Evolutionary conservation across 2,329 filamentous ascomycete species (phyloP), one percentile per base, ranked within the genome.

Genomic region (Macrophomina phaseolina): DNA sequence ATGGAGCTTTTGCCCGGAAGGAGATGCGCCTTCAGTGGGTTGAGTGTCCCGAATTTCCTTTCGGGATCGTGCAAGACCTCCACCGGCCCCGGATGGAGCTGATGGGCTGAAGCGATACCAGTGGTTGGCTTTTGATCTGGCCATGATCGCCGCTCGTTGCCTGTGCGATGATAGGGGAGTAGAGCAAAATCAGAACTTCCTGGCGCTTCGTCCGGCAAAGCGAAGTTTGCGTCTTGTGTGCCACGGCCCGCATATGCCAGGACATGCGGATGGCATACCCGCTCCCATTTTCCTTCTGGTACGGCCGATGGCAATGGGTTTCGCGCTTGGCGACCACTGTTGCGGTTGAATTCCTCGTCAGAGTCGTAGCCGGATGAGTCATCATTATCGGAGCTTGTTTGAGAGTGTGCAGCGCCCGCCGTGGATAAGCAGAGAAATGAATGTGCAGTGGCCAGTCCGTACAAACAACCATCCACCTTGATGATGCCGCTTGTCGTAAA

Each of bases 181-280:
- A 45, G 42, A 9, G 49, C 64, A 48, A 69, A 69, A 42, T 69
- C 68, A 16, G 68, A 69, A 18, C 30, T 61, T 7, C 36, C 18
- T 28, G 51, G 62, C 7, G 63, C 58, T n/a, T 11, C 3, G 14
- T 60, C 34, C 9, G 40, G 56, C n/a, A 68, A 68, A 28, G 1
- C n/a, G n/a, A 53, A 64, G 51, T 68, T 40, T 9, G 62, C 66
- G 45, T 16, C 60, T 8, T 46, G 58, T n/a, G 68, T 69, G n/a
- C 66, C 68, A 5, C 7, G 28, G 23, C 51, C 55, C 9, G 64
- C 14, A 45, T 68, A 69, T 2, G 66, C 66, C 2, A 69, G 18
- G 16, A 66, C 48, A 14, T 48, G 28, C 3, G 61, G 67, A n/a
- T 49, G 32, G 32, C n/a, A 16, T 42, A 46, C 12, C 52, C 18